Evolutionary conservation across 1,284 basidiomycete genomes (phyloP).

Genomic region (Coniferiporia sulphurascens): DNA sequence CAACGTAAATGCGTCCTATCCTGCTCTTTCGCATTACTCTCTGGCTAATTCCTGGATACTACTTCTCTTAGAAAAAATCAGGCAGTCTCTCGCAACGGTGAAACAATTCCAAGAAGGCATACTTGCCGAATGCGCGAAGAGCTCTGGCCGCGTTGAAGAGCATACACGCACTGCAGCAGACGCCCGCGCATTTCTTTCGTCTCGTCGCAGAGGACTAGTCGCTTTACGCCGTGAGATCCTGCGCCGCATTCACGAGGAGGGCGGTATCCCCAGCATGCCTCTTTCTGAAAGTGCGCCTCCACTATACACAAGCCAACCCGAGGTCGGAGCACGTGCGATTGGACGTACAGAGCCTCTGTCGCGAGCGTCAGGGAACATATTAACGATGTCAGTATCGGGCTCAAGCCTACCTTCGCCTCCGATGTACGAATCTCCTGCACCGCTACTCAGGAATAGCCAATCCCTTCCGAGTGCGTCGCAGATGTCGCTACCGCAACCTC

Average conservation of each 20-base stretch:
- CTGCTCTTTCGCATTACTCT: not conserved
- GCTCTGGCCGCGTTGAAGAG: conserved; percentile 4
- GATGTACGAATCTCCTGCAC: not conserved
- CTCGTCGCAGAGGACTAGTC: conserved; percentile 9
- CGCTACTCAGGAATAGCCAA: too few relatives aligned
- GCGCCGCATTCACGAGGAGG: conserved; percentile 8
- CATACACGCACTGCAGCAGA: conserved; percentile 1
- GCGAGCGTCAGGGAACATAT: not conserved
- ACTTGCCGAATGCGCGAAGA: not conserved
- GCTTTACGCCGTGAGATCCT: conserved; percentile 13
- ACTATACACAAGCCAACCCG: not conserved
- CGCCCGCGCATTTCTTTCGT: conserved; percentile 8
- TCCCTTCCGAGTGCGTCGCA: too few relatives aligned
- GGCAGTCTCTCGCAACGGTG: conserved; percentile 8
- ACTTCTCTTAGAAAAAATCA: conserved; percentile 11
- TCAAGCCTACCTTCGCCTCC: not conserved
- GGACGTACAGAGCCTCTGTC: not conserved
- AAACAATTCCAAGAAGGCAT: conserved; percentile 5
- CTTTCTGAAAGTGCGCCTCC: not conserved
- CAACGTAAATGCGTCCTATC: conserved; percentile 13
- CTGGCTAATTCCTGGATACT: not conserved
- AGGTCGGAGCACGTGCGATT: not conserved
- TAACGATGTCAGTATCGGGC: not conserved
- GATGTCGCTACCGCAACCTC: not conserved
- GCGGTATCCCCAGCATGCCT: not conserved